phyloP scores from a whole-genome alignment of 192 early-diverging fungal genomes.

The Coemansia sp. region DNA sequence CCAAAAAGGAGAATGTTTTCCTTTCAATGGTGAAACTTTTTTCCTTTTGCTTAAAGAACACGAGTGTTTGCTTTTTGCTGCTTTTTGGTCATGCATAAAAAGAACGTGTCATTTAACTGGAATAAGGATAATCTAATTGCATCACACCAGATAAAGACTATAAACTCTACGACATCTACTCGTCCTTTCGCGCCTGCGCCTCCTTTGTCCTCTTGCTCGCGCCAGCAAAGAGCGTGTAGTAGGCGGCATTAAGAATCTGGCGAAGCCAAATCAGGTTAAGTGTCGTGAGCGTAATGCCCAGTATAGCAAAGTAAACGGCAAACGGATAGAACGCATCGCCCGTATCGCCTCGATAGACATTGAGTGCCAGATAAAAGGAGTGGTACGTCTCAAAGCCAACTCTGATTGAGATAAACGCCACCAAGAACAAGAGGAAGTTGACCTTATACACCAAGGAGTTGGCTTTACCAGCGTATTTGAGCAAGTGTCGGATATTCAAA shows the following conservation, averaged over 20 bases:
- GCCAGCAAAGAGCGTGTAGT: conserved; percentile 26
- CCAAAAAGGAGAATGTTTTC: background rate
- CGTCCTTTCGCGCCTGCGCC: background rate
- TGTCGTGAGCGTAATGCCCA: conserved; percentile 37
- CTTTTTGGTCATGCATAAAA: background rate
- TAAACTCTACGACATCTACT: background rate
- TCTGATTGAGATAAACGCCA: conserved; percentile 30
- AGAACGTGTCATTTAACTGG: background rate
- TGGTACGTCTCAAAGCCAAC: conserved; percentile 46
- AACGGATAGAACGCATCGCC: conserved; percentile 36
- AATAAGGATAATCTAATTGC: background rate
- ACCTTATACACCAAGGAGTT: conserved; percentile 34
- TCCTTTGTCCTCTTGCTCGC: background rate
- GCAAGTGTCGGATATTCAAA: conserved; percentile 40
- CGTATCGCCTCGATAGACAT: conserved; percentile 13
- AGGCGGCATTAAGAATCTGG: conserved; percentile 36
- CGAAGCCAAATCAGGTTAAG: conserved; percentile 53
- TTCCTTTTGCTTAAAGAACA: background rate
- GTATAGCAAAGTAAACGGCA: conserved; percentile 38
- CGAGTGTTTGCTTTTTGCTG: background rate
- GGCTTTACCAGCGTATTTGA: conserved; percentile 24
- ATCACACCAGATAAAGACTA: background rate
- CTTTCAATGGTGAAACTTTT: background rate
- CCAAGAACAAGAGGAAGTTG: conserved; percentile 38
- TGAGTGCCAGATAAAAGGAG: conserved; percentile 14